These are phyloP conservation scores for Ziziphus jujuba DNA, from an alignment of 306 rosid genomes.

Conservation along the genomic window DNA sequence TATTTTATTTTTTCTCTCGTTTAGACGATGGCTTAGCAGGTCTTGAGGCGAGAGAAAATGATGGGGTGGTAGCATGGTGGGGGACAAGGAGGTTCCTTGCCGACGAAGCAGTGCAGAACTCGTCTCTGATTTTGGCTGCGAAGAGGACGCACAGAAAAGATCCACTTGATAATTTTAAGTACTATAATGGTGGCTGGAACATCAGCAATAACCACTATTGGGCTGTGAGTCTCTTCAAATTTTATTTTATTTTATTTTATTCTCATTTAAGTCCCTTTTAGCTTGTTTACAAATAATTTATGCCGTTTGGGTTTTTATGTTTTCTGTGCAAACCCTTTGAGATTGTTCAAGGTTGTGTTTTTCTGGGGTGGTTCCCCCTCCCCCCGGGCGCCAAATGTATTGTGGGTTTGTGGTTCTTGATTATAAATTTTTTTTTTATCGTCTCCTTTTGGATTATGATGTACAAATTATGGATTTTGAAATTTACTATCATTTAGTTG, in stretches of 20 bases:
- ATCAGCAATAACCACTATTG: constrained; percentile 49
- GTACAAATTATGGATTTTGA: no score
- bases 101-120: constrained; percentile 27
- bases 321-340: background rate
- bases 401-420: no score
- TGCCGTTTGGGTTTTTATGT: background rate
- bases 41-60: constrained; percentile 19
- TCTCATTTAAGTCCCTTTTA: background rate
- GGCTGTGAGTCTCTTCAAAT: constrained; percentile 44
- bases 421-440: no score
- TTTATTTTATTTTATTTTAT: background rate
- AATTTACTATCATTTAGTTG: no score
- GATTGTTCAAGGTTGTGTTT: background rate
- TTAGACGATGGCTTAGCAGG: constrained; percentile 17
- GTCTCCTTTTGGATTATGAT: no score
- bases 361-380: no score
- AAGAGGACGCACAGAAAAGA: constrained; percentile 55
- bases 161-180: constrained; percentile 39
- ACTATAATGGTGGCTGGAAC: constrained; percentile 82
- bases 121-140: constrained; percentile 56
- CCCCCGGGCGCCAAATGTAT: no score
- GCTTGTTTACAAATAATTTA: background rate
- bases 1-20: background rate
- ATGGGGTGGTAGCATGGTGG: constrained; percentile 30
- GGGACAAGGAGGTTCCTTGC: constrained; percentile 47